phyloP scores from a whole-genome alignment of 164 flowering plant species.

The Vitis vinifera region ASM3070453v1 NC_081811.1:14698501-14699000 shows the following conservation, averaged over 20 bases:
- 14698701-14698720: slow-evolving; percentile 19
- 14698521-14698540: slow-evolving; percentile 63
- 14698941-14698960: no score
- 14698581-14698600: slow-evolving; percentile 72
- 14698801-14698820: slow-evolving; percentile 60
- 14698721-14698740: slow-evolving; percentile 33
- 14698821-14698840: slow-evolving; percentile 66
- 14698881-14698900: no score
- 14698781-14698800: slow-evolving; percentile 75
- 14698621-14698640: slow-evolving; percentile 11
- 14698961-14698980: no score
- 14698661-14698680: no score
- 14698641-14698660: no score
- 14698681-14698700: slow-evolving; percentile 10
- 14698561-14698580: slow-evolving; percentile 58
- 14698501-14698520: no score
- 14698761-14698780: slow-evolving; percentile 54
- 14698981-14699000: no score
- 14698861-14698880: not conserved
- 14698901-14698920: no score
- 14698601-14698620: slow-evolving; percentile 68
- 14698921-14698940: no score
- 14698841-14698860: slow-evolving; percentile 61
- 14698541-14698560: slow-evolving; percentile 62
- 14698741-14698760: slow-evolving; percentile 56